Conservation (phyloP, 169 alveolate genomes). For the Ichthyophthirius multifiliis region DNA sequence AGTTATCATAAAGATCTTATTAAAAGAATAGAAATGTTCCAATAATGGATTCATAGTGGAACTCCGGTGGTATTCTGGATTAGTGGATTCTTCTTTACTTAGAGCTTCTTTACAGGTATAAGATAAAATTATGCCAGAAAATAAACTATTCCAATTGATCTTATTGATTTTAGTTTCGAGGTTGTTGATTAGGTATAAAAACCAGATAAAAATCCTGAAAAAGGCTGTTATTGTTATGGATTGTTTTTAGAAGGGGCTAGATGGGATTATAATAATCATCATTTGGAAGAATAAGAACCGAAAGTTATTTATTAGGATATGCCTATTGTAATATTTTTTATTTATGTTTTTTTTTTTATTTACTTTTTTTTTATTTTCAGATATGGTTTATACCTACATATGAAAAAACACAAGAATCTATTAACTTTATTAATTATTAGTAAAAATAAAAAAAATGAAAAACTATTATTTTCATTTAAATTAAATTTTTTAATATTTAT, state of each 20-base stretch:
- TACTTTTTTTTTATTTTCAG: constrained; percentile 57
- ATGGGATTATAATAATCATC: constrained; percentile 54
- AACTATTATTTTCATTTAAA: background rate
- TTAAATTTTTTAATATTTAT: constrained; percentile 8
- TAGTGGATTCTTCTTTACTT: constrained; percentile 66
- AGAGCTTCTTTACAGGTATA: constrained; percentile 68
- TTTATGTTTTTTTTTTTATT: background rate
- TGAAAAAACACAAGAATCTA: constrained; percentile 48
- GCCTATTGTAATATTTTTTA: constrained; percentile 55
- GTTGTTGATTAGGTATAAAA: constrained; percentile 50
- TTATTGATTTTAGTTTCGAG: constrained; percentile 60
- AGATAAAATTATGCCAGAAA: constrained; percentile 68
- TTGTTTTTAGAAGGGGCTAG: constrained; percentile 64
- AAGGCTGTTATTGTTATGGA: constrained; percentile 61
- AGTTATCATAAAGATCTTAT: constrained; percentile 55
- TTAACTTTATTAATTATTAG: constrained; percentile 2
- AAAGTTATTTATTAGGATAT: constrained; percentile 51
- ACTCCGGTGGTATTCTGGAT: constrained; percentile 68
- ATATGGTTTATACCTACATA: constrained; percentile 74
- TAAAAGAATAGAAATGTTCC: constrained; percentile 57
- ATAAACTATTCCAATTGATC: constrained; percentile 63
- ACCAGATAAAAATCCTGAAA: constrained; percentile 36
- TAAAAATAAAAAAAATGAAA: background rate
- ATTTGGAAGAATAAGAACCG: constrained; percentile 49
- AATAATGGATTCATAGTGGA: constrained; percentile 62